Percentiles rank a stretch among this genome's conserved stretches.
Conservation (phyloP, 495 filamentous ascomycete species). For the Penicillium canariense region DNA sequence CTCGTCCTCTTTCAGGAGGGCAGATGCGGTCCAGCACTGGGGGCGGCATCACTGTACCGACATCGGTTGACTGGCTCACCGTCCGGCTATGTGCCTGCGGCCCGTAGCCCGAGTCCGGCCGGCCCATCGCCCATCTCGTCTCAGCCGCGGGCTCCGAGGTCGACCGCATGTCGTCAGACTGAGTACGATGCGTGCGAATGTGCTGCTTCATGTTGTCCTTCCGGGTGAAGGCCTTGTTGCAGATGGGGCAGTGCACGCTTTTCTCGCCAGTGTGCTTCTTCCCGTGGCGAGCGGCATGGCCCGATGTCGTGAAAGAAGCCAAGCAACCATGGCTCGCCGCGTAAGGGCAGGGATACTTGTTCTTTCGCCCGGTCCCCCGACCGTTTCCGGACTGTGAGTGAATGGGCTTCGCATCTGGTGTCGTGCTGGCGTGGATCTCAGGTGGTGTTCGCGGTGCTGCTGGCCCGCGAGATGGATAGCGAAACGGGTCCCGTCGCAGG, state of each 20-base stretch:
- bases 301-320: conserved; percentile 91
- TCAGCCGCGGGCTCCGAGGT: conserved; percentile 30
- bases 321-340: conserved; percentile 65
- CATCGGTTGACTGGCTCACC: conserved; percentile 24
- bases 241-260: conserved; percentile 83
- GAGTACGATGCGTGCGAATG: conserved; percentile 71
- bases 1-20: conserved; percentile 9
- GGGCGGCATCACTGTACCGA: conserved; percentile 9
- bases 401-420: conserved; percentile 26
- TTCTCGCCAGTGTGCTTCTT: conserved; percentile 98
- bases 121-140: conserved; percentile 14
- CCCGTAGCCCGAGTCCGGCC: conserved; percentile 14
- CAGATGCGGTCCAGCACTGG: conserved; percentile 1
- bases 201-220: conserved; percentile 99
- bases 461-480: conserved; percentile 20
- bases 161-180: conserved; percentile 38
- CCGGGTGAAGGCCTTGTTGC: conserved; percentile 90
- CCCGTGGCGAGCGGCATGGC: conserved; percentile 92
- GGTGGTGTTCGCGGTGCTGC: conserved; percentile 23
- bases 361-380: conserved; percentile 37
- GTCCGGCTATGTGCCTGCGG: conserved; percentile 26
- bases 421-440: conserved; percentile 27
- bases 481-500: conserved; percentile 18
- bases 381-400: conserved; percentile 13
- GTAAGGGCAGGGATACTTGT: conserved; percentile 57